phyloP scores from a whole-genome alignment of 176 grass and related monocot genomes.

The Tillandsia fasciculata region DNA sequence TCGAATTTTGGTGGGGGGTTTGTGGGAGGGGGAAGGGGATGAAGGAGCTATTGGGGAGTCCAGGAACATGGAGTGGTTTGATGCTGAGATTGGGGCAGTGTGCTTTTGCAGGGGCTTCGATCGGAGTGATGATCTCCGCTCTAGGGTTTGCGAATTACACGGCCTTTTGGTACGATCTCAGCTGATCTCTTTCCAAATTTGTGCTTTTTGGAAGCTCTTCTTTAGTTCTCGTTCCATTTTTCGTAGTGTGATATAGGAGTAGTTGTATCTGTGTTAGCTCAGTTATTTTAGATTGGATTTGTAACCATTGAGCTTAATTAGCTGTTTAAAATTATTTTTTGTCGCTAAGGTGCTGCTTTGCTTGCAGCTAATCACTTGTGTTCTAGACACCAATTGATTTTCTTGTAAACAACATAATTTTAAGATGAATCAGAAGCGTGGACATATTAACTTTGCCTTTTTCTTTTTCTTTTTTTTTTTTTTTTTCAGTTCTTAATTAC shows the following conservation, averaged over 20 bases:
- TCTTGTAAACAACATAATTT: too few relatives aligned
- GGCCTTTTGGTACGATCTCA: constrained; percentile 61
- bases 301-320: too few relatives aligned
- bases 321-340: too few relatives aligned
- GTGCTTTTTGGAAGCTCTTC: not conserved
- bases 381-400: too few relatives aligned
- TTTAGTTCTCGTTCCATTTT: not conserved
- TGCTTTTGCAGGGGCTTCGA: constrained; percentile 63
- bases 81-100: constrained; percentile 66
- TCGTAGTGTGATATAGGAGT: not conserved
- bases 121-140: constrained; percentile 68
- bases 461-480: too few relatives aligned
- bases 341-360: too few relatives aligned
- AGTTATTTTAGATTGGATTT: too few relatives aligned
- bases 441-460: too few relatives aligned
- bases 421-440: too few relatives aligned
- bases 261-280: too few relatives aligned
- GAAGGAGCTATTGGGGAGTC: constrained; percentile 55
- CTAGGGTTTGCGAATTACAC: constrained; percentile 83
- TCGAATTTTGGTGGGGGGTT: not conserved
- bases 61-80: constrained; percentile 75
- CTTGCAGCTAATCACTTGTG: too few relatives aligned
- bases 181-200: not conserved
- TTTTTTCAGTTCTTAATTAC: too few relatives aligned
- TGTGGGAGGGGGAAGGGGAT: constrained; percentile 21